These are phyloP conservation scores for Apiospora hydei DNA, from an alignment of 2,329 filamentous ascomycete species.

Conservation along the genomic window DNA sequence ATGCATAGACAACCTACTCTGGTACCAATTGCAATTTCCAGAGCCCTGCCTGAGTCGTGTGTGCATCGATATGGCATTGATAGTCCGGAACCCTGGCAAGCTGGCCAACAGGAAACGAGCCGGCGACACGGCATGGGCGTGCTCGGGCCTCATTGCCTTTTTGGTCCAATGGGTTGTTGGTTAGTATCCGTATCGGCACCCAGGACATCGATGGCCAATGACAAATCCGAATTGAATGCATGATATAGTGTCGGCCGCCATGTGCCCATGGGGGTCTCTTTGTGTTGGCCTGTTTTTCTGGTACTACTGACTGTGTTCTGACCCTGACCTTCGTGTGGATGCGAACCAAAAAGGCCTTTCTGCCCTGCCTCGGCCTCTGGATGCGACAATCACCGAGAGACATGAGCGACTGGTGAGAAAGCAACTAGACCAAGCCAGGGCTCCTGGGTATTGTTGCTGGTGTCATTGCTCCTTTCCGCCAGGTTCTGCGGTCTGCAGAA, in stretches of 20 bases:
- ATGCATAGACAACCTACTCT: not conserved
- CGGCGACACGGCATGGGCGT: conserved; percentile 46
- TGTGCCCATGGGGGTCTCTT: conserved; percentile 11
- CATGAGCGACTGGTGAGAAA: not conserved
- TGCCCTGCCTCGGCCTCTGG: conserved; percentile 1
- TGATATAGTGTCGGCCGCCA: conserved; percentile 40
- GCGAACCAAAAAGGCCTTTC: not conserved
- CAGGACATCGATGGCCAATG: conserved; percentile 48
- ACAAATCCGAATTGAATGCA: conserved; percentile 33
- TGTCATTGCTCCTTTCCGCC: not conserved
- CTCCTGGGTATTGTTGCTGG: not conserved
- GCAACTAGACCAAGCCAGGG: conserved; percentile 5
- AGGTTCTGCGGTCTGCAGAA: conserved; percentile 7
- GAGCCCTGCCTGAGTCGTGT: conserved; percentile 36
- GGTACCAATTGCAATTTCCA: conserved; percentile 30
- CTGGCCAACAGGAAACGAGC: conserved; percentile 55
- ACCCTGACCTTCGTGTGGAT: not conserved
- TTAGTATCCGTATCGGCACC: conserved; percentile 38
- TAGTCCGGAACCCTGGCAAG: conserved; percentile 41
- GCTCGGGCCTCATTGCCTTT: conserved; percentile 50
- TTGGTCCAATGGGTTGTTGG: conserved; percentile 49
- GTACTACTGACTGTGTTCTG: not conserved
- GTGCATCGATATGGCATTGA: conserved; percentile 38
- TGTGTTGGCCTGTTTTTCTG: conserved; percentile 16
- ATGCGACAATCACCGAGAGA: conserved; percentile 12